These are phyloP conservation scores for Bjerkandera adusta DNA, from an alignment of 1,284 basidiomycete species.

Conservation along the genomic window DNA sequence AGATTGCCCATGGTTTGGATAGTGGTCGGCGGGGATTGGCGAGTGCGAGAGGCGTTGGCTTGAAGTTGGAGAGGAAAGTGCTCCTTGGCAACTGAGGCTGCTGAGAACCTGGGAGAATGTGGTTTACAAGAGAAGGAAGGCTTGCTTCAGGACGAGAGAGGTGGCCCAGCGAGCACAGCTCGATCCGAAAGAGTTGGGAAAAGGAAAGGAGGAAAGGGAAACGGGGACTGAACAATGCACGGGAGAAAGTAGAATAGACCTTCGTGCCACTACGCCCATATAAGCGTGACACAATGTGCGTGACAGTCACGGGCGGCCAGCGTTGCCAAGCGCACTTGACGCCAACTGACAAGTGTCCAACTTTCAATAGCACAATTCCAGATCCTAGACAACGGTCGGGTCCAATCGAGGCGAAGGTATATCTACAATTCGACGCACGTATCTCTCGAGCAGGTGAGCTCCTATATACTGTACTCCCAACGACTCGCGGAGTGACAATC, in stretches of 20 bases:
- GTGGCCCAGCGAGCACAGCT: slow-evolving; percentile 53
- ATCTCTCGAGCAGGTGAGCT: no score
- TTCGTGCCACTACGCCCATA: not conserved
- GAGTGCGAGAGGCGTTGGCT: not conserved
- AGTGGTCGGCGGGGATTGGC: slow-evolving; percentile 17
- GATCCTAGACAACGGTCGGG: no score
- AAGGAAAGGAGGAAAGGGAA: slow-evolving; percentile 24
- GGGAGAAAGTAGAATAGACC: slow-evolving; percentile 19
- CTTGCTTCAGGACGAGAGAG: slow-evolving; percentile 26
- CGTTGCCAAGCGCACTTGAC: slow-evolving; percentile 2
- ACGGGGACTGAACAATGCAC: slow-evolving; percentile 22
- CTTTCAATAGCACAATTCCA: no score
- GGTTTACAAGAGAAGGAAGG: slow-evolving; percentile 26
- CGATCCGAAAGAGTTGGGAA: slow-evolving; percentile 31
- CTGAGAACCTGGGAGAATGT: slow-evolving; percentile 16
- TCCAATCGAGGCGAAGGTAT: no score
- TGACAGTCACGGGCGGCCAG: not conserved
- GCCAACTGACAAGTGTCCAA: no score
- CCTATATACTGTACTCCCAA: no score
- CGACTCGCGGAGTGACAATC: no score
- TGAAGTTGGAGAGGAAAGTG: slow-evolving; percentile 11
- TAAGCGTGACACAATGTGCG: slow-evolving; percentile 4
- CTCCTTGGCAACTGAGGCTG: no score
- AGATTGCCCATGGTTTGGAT: slow-evolving; percentile 68
- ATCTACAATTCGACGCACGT: no score